Percentiles rank a stretch among this genome's conserved stretches.
phyloP scores from a whole-genome alignment of 1,284 basidiomycete species.

The Schizophyllum amplum region DNA sequence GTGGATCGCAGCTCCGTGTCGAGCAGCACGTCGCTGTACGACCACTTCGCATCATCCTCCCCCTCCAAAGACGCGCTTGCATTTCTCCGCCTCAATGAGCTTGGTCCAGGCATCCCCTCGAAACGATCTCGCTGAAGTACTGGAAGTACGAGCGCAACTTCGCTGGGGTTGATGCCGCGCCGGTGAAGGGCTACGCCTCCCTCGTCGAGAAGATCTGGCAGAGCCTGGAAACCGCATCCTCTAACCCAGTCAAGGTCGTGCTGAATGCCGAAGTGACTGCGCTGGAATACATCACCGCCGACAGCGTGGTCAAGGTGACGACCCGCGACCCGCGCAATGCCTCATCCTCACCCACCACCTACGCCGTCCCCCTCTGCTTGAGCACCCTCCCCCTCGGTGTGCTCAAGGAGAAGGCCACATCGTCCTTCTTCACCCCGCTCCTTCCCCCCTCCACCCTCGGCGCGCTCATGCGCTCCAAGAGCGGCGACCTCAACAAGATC shows the following conservation, averaged over 20 bases:
- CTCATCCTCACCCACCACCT: neutral
- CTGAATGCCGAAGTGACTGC: neutral
- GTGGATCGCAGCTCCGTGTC: neutral
- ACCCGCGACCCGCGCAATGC: neutral
- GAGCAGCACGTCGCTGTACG: neutral
- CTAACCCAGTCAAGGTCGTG: neutral
- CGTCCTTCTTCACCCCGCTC: neutral
- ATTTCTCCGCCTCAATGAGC: neutral
- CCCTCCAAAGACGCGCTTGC: neutral
- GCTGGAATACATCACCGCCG: neutral
- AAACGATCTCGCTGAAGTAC: neutral
- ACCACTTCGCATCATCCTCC: neutral
- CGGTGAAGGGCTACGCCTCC: neutral
- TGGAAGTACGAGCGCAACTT: neutral
- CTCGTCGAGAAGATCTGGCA: neutral
- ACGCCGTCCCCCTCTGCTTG: neutral
- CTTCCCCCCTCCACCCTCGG: neutral
- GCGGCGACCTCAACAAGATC: neutral
- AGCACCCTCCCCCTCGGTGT: neutral
- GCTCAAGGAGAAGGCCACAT: neutral
- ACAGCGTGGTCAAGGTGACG: neutral
- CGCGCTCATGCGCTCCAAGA: neutral
- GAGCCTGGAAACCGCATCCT: neutral
- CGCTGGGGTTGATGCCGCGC: neutral
- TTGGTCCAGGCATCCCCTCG: neutral